phyloP scores from a whole-genome alignment of 345 rosid species.

The Salix exigua region DNA sequence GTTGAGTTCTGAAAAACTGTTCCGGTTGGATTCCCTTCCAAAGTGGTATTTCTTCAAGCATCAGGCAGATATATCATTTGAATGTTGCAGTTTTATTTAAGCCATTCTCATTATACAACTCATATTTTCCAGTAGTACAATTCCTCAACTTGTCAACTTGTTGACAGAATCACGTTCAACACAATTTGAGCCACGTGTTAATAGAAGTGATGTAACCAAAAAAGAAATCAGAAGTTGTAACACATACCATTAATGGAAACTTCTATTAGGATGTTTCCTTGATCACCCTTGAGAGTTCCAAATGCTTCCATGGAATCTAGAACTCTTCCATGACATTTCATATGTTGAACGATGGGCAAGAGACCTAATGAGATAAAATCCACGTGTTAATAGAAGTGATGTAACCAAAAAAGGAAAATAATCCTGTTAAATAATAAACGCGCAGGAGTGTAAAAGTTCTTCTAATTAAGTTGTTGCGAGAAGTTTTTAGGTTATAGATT shows the following conservation, averaged over 20 bases:
- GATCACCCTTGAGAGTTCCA: slow-evolving; percentile 36
- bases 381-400: background rate
- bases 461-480: background rate
- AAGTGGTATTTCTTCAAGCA: background rate
- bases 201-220: too few species aligned
- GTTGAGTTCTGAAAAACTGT: background rate
- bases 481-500: too few species aligned
- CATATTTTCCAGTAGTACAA: too few species aligned
- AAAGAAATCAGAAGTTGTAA: background rate
- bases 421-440: background rate
- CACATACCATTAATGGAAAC: slow-evolving; percentile 52
- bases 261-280: slow-evolving; percentile 48
- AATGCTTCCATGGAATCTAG: slow-evolving; percentile 43
- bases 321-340: slow-evolving; percentile 52
- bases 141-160: background rate
- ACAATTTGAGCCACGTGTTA: background rate
- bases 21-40: background rate
- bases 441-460: background rate
- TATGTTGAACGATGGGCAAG: slow-evolving; percentile 73
- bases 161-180: background rate
- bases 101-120: too few species aligned
- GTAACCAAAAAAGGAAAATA: background rate
- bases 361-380: slow-evolving; percentile 52
- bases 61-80: too few species aligned
- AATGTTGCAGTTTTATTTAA: too few species aligned